Percentiles rank a stretch among this genome's conserved stretches.
phyloP scores from a whole-genome alignment of 2,329 filamentous ascomycete species.

The Penicillium paneum region DNA sequence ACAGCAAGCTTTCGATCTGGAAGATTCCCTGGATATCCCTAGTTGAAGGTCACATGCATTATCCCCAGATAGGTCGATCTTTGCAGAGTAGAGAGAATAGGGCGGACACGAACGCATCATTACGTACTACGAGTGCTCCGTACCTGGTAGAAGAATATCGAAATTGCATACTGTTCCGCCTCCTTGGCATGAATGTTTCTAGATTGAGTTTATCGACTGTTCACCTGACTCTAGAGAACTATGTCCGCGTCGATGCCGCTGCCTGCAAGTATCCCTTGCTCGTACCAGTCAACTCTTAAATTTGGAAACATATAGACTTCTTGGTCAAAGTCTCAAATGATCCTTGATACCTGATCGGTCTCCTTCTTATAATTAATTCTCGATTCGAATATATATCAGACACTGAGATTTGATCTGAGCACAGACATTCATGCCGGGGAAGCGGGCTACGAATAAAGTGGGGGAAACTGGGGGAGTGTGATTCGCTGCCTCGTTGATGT shows the following conservation, averaged over 20 bases:
- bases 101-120: not conserved
- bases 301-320: not conserved
- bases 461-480: slow-evolving; percentile 14
- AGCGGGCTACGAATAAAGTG: slow-evolving; percentile 12
- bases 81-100: slow-evolving; percentile 2
- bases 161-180: not conserved
- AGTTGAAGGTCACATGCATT: slow-evolving; percentile 7
- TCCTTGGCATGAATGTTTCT: slow-evolving; percentile 12
- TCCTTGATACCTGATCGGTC: not conserved
- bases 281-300: slow-evolving; percentile 10
- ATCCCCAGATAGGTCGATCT: not conserved
- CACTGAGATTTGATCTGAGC: slow-evolving; percentile 7
- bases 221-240: slow-evolving; percentile 21
- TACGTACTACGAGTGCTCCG: not conserved
- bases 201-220: slow-evolving; percentile 13
- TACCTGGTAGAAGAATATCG: not conserved
- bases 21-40: slow-evolving; percentile 14
- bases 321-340: slow-evolving; percentile 3
- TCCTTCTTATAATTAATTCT: not conserved
- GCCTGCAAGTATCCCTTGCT: slow-evolving; percentile 21
- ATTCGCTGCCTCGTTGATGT: slow-evolving; percentile 10
- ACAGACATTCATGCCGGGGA: slow-evolving; percentile 10
- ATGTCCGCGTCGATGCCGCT: slow-evolving; percentile 15
- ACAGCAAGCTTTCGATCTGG: slow-evolving; percentile 11
- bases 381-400: not conserved